Conservation (phyloP, 352 stramenopile species). For the Pythium pectinolyticum region DNA sequence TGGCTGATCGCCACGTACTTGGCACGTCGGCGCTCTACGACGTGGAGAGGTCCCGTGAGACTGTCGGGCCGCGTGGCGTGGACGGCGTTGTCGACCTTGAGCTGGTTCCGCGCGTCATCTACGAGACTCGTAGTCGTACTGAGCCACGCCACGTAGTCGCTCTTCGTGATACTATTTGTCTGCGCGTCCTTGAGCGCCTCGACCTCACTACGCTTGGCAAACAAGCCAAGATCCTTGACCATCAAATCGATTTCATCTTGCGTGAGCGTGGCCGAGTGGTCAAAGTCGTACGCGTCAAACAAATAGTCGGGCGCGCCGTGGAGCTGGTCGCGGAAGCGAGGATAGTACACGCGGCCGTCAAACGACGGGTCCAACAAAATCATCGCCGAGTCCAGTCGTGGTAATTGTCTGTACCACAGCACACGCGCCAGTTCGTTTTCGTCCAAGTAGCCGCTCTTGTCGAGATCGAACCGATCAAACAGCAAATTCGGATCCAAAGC, state of each 20-base stretch:
- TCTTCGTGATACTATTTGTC: slow-evolving; percentile 44
- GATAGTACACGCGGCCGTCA: slow-evolving; percentile 80
- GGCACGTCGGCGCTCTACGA: slow-evolving; percentile 88
- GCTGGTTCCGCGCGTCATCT: slow-evolving; percentile 43
- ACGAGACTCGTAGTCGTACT: slow-evolving; percentile 65
- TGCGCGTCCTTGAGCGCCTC: slow-evolving; percentile 39
- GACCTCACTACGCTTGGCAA: slow-evolving; percentile 43
- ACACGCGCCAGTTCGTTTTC: slow-evolving; percentile 76
- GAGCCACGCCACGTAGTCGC: slow-evolving; percentile 58
- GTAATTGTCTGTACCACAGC: slow-evolving; percentile 72
- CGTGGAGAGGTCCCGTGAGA: slow-evolving; percentile 82
- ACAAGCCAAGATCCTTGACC: slow-evolving; percentile 59
- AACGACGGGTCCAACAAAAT: slow-evolving; percentile 82
- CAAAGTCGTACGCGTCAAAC: slow-evolving; percentile 77
- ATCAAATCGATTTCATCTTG: slow-evolving; percentile 67
- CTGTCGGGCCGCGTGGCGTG: slow-evolving; percentile 91
- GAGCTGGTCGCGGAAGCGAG: slow-evolving; percentile 48
- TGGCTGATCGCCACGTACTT: slow-evolving; percentile 94
- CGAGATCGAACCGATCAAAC: slow-evolving; percentile 81
- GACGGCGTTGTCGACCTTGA: slow-evolving; percentile 92
- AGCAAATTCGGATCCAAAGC: slow-evolving; percentile 71
- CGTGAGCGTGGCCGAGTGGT: slow-evolving; percentile 52
- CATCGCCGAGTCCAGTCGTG: slow-evolving; percentile 58
- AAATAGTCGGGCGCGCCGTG: slow-evolving; percentile 52
- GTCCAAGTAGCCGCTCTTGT: slow-evolving; percentile 84